These are phyloP conservation scores for Musa balbisiana DNA, from an alignment of 202 grass and related monocot genomes.

Conservation along the genomic window DNA sequence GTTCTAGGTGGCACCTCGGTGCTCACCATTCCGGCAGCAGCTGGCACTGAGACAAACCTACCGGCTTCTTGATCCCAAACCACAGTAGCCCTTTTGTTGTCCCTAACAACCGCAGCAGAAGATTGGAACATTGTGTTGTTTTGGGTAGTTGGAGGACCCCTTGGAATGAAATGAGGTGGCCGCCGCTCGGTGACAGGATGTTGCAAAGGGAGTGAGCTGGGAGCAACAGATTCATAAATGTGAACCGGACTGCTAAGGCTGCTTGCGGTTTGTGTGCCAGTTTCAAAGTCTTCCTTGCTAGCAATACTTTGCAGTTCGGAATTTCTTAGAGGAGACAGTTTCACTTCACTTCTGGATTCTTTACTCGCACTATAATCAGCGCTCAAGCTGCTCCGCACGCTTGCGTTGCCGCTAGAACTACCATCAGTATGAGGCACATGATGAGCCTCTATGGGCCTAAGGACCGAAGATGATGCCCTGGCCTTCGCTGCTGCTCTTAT, in stretches of 20 bases:
- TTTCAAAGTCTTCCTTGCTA: conserved; percentile 75
- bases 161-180: conserved; percentile 29
- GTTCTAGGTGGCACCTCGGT: conserved; percentile 31
- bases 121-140: conserved; percentile 92
- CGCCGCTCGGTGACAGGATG: conserved; percentile 16
- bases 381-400: conserved; percentile 61
- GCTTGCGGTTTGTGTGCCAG: conserved; percentile 60
- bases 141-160: conserved; percentile 41
- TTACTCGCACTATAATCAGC: conserved; percentile 44
- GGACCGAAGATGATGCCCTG: conserved; percentile 83
- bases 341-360: conserved; percentile 50
- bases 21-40: conserved; percentile 36
- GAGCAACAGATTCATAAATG: conserved; percentile 47
- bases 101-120: conserved; percentile 45
- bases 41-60: conserved; percentile 33
- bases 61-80: conserved; percentile 31
- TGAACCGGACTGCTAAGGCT: conserved; percentile 74
- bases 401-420: conserved; percentile 63
- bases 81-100: conserved; percentile 13
- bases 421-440: conserved; percentile 43
- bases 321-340: conserved; percentile 49
- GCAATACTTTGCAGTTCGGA: conserved; percentile 60
- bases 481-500: conserved; percentile 88
- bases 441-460: conserved; percentile 57
- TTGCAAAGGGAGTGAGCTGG: conserved; percentile 27